Conservation (phyloP, 495 filamentous ascomycete genomes). For the Aspergillus campestris region DNA sequence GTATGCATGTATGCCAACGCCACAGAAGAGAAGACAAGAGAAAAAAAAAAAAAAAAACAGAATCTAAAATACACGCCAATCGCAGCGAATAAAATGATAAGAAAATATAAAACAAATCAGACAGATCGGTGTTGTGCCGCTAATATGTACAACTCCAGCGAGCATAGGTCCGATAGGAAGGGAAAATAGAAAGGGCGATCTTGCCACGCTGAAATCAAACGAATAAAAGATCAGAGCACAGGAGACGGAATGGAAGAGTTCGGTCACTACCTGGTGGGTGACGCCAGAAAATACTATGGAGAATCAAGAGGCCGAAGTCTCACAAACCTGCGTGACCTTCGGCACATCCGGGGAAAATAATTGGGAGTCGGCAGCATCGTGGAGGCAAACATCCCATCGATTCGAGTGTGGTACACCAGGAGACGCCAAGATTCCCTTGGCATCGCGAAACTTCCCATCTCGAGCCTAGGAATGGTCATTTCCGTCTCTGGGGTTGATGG, state of each 20-base stretch:
- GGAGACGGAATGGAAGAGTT: neutral
- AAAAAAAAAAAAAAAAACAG: constrained; percentile 1
- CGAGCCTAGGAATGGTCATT: too few species aligned
- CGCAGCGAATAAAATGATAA: constrained; percentile 6
- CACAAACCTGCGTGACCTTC: too few species aligned
- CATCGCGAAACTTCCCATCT: too few species aligned
- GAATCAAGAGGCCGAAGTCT: too few species aligned
- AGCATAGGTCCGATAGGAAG: constrained; percentile 3
- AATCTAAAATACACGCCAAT: constrained; percentile 5
- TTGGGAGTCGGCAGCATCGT: too few species aligned
- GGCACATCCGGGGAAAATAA: too few species aligned
- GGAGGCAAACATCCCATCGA: too few species aligned
- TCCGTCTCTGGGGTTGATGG: too few species aligned
- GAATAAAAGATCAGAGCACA: constrained; percentile 18
- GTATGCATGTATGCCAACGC: constrained; percentile 15
- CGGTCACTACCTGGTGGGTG: neutral
- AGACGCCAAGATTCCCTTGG: too few species aligned
- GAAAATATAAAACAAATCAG: neutral
- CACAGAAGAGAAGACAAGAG: constrained; percentile 1
- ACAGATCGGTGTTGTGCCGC: constrained; percentile 12
- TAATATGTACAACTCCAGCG: constrained; percentile 20
- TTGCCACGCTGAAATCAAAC: constrained; percentile 19
- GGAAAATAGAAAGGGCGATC: neutral
- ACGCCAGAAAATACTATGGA: neutral
- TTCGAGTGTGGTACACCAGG: too few species aligned